phyloP scores from a whole-genome alignment of 2,329 filamentous ascomycete genomes.

The Cordyceps militaris region DNA sequence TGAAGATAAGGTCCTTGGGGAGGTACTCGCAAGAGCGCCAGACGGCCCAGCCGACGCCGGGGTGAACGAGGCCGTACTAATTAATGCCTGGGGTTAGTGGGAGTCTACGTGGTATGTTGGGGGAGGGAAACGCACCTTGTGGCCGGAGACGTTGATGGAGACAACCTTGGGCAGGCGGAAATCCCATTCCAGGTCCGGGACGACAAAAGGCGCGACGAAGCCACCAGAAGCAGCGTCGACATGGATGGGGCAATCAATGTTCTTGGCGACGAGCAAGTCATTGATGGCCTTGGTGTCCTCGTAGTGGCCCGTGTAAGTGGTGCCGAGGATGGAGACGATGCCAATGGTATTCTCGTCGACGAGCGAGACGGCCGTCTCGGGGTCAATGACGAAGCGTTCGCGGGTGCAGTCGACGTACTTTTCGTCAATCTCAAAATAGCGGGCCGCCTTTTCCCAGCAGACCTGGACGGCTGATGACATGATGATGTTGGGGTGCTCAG shows the following conservation, averaged over 20 bases:
- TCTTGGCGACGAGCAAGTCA: slow-evolving; percentile 68
- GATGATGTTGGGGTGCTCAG: slow-evolving; percentile 78
- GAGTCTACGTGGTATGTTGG: background rate
- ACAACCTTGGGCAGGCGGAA: slow-evolving; percentile 84
- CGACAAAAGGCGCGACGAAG: slow-evolving; percentile 87
- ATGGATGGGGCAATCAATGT: slow-evolving; percentile 79
- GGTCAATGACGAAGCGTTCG: slow-evolving; percentile 58
- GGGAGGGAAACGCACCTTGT: slow-evolving; percentile 56
- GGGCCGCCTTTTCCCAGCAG: slow-evolving; percentile 88
- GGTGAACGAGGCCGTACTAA: slow-evolving; percentile 63
- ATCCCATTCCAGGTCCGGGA: slow-evolving; percentile 81
- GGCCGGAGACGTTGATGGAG: slow-evolving; percentile 89
- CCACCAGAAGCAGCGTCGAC: slow-evolving; percentile 89
- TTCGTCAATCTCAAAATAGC: slow-evolving; percentile 92
- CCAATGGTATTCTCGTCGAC: slow-evolving; percentile 73
- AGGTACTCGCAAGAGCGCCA: slow-evolving; percentile 80
- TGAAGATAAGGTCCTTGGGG: slow-evolving; percentile 90
- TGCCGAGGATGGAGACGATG: slow-evolving; percentile 85
- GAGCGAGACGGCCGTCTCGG: slow-evolving; percentile 51
- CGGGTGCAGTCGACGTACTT: slow-evolving; percentile 62
- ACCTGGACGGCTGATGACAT: slow-evolving; percentile 97
- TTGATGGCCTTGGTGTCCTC: slow-evolving; percentile 92
- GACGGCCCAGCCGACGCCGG: slow-evolving; percentile 88
- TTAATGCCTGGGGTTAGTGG: background rate
- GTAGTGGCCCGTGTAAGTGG: slow-evolving; percentile 93